A percentile compares a stretch with the other conserved stretches of the same genome.
These are phyloP conservation scores for Volutella citrinella DNA, from an alignment of 2,329 filamentous ascomycete genomes.

Conservation along the genomic window DNA sequence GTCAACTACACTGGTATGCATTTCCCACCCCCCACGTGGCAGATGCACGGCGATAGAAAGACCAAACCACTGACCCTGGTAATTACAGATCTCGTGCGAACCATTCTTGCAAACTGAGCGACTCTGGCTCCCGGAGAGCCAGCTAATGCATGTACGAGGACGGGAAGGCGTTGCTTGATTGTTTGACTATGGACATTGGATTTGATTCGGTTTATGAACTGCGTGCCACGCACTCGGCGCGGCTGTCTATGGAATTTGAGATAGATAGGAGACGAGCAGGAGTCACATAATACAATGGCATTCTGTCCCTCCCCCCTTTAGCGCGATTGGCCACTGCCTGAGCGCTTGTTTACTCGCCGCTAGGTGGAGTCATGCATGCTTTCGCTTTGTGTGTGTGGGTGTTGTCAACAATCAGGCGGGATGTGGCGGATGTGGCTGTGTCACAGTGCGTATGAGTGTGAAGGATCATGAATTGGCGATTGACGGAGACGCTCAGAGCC, in stretches of 20 bases:
- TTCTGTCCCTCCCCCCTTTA: constrained; percentile 17
- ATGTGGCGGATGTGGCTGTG: too few relatives aligned
- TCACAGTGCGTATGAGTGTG: too few relatives aligned
- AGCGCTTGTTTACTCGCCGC: constrained; percentile 3
- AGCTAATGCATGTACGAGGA: constrained; percentile 31
- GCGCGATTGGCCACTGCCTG: not conserved
- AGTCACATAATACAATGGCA: constrained; percentile 19
- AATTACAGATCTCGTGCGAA: constrained; percentile 82
- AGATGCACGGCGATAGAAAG: too few relatives aligned
- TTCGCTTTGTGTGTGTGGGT: too few relatives aligned
- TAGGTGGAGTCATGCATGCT: too few relatives aligned
- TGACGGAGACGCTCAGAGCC: too few relatives aligned
- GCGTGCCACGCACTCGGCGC: constrained; percentile 17
- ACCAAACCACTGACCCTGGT: too few relatives aligned
- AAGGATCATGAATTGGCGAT: too few relatives aligned
- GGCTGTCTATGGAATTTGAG: constrained; percentile 22
- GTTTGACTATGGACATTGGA: constrained; percentile 27
- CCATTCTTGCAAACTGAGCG: constrained; percentile 76
- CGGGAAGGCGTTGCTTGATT: constrained; percentile 31
- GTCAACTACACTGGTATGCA: constrained; percentile 88
- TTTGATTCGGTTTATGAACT: constrained; percentile 24
- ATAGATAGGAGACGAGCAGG: constrained; percentile 24
- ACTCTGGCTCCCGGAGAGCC: constrained; percentile 14
- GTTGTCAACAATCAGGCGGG: too few relatives aligned
- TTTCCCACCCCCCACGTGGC: too few relatives aligned